Base-by-base conservation (phyloP, 1,139 yeast genomes). In the Yamadazyma aaseri region DNA sequence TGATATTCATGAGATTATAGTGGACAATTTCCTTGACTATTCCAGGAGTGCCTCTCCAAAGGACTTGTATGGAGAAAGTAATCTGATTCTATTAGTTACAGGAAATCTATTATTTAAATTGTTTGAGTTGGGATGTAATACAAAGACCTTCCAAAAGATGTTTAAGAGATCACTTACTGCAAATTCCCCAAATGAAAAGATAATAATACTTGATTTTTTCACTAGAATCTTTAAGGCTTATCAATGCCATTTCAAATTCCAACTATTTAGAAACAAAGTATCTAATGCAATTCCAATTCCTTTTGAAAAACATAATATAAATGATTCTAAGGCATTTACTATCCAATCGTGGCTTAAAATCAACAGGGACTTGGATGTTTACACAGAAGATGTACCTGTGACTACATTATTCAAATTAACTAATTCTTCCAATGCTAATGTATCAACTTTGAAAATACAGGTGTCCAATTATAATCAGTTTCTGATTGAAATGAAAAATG, bases 311-410 rank as follows among this genome's bases (percentile, higher is more conserved):
- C 51, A 45, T 11, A 35, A 44, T 4, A 46, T 44, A 40, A 47
- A 45, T 20, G 31, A 50, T 14, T 53, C 31, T 15, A 45, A 39
- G 22, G 6, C 33, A 8, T 45, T 65, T 33, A 49, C 72, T 2
- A 47, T 69, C 6, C 64, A 62, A 20, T 42, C 64, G 2, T 68
- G 74, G 73, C 55, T 68, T 40, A 65, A 60, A 40, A 33, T 65
- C 16, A 50, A 12, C 17, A n/a, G 30, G 12, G 35, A 30, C 15
- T 17, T 24, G 10, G 37, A 29, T 33, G 30, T 35, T 25, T 33
- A 38, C 26, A 12, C 29, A 5, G 52, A 49, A 3, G 56, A 53
- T 13, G 9, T 37, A 12, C 32, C 53, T 3, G 18, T 53, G 3
- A 33, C 47, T 6, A 50, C 60, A 3, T 42, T 67, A 21, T 52